A percentile compares a stretch with the other conserved stretches of the same genome.
Evolutionary conservation across 495 filamentous ascomycete genomes (phyloP).

Genomic region (Neurospora sp.): DNA sequence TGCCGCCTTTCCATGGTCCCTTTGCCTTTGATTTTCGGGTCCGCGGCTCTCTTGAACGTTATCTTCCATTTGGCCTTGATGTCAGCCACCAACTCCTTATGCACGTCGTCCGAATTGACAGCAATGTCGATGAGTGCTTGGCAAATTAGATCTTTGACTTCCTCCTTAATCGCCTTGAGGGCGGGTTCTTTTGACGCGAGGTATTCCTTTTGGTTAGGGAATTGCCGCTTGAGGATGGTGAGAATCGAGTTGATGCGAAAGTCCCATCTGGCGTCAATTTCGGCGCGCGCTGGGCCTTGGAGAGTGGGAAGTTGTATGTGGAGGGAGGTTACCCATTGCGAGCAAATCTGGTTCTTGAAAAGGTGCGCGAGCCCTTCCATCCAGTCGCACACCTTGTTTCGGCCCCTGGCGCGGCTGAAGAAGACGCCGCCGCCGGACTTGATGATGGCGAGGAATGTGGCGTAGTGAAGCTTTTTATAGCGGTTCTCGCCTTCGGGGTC

Average conservation of each 20-base stretch:
- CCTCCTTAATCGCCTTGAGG: background rate
- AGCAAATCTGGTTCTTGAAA: conserved; percentile 4
- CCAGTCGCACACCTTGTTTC: conserved; percentile 9
- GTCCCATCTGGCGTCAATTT: conserved; percentile 3
- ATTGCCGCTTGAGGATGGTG: background rate
- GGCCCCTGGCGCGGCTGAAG: background rate
- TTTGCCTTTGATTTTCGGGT: background rate
- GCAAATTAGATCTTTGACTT: background rate
- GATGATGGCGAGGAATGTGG: conserved; percentile 10
- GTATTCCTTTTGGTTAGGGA: conserved; percentile 1
- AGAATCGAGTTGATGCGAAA: background rate
- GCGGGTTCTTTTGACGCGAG: background rate
- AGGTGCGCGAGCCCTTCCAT: conserved; percentile 4
- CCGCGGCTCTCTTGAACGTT: conserved; percentile 1
- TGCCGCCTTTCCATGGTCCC: background rate
- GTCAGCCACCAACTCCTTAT: background rate
- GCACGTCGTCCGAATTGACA: background rate
- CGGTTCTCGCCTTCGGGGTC: conserved; percentile 1
- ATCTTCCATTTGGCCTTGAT: background rate
- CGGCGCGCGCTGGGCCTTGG: background rate
- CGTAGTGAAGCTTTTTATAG: background rate
- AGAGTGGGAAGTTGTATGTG: background rate
- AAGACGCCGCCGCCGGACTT: conserved; percentile 7
- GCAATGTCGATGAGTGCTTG: background rate
- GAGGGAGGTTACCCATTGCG: background rate